phyloP scores from a whole-genome alignment of 2,329 filamentous ascomycete genomes.

The Fusarium poae region DNA sequence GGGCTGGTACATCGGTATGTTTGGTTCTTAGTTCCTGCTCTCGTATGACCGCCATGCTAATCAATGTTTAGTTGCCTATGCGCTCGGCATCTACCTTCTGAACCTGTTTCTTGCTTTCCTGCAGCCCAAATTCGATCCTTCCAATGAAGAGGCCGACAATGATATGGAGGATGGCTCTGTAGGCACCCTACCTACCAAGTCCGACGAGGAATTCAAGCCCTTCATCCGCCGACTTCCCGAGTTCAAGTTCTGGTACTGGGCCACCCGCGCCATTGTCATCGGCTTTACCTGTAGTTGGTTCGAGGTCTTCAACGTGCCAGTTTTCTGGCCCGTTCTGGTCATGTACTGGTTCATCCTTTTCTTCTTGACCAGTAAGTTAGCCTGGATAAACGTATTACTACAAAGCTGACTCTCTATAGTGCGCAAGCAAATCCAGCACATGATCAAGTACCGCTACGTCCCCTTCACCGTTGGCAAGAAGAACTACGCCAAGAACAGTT shows the following conservation, averaged over 20 bases:
- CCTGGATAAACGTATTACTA: too few relatives aligned
- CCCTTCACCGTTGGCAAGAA: constrained; percentile 94
- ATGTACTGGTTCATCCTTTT: constrained; percentile 99
- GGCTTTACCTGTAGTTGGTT: constrained; percentile 93
- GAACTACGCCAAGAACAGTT: constrained; percentile 77
- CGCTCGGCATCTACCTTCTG: constrained; percentile 96
- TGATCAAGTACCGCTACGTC: constrained; percentile 99
- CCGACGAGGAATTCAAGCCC: constrained; percentile 96
- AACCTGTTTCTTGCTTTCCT: constrained; percentile 99
- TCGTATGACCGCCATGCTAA: constrained; percentile 20
- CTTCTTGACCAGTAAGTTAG: constrained; percentile 86
- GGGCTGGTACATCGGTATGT: constrained; percentile 96
- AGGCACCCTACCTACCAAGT: constrained; percentile 88
- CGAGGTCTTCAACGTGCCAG: constrained; percentile 92
- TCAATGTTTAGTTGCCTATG: constrained; percentile 83
- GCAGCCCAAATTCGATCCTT: constrained; percentile 98
- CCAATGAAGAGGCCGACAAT: constrained; percentile 88
- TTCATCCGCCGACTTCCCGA: constrained; percentile 97
- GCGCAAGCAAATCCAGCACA: constrained; percentile 99
- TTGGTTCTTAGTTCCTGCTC: not conserved
- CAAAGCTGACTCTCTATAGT: constrained; percentile 65
- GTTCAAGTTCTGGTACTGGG: constrained; percentile 99
- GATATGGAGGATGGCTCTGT: constrained; percentile 94
- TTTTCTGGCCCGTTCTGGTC: constrained; percentile 98
- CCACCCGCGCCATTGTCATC: constrained; percentile 87